A percentile compares a stretch with the other conserved stretches of the same genome.
phyloP scores from a whole-genome alignment of 352 stramenopile genomes.

The Halophytophthora polymorphica region DNA sequence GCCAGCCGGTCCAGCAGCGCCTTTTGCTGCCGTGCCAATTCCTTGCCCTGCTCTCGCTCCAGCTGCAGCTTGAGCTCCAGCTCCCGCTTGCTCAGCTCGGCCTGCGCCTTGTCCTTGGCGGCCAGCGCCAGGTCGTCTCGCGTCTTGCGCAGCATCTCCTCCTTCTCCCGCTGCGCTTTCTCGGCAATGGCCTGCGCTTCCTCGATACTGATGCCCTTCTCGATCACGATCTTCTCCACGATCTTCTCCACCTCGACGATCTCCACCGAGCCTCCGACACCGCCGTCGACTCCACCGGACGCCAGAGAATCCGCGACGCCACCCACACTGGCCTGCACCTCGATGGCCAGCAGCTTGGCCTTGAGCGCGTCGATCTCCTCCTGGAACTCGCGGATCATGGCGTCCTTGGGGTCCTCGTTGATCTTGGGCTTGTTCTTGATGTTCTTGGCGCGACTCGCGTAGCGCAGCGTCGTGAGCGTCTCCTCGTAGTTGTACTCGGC shows the following conservation, averaged over 20 bases:
- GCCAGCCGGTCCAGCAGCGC: constrained; percentile 85
- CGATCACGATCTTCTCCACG: constrained; percentile 79
- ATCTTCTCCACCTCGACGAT: constrained; percentile 84
- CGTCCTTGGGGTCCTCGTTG: constrained; percentile 98
- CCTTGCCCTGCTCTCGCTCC: constrained; percentile 74
- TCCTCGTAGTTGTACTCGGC: constrained; percentile 98
- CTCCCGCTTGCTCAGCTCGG: constrained; percentile 87
- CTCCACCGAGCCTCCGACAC: constrained; percentile 7
- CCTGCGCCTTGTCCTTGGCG: constrained; percentile 79
- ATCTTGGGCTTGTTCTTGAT: constrained; percentile 99
- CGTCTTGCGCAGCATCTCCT: constrained; percentile 66
- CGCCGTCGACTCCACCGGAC: constrained; percentile 2
- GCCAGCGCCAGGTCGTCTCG: constrained; percentile 65
- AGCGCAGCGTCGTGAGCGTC: constrained; percentile 92
- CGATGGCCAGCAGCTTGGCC: constrained; percentile 62
- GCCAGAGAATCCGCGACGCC: constrained; percentile 5
- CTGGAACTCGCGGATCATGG: constrained; percentile 97
- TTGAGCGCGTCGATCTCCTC: constrained; percentile 95
- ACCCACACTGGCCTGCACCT: constrained; percentile 36
- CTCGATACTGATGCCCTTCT: constrained; percentile 80
- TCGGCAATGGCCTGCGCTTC: constrained; percentile 69
- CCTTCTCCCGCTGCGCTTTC: constrained; percentile 72
- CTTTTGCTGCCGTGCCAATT: constrained; percentile 71
- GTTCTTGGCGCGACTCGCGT: constrained; percentile 98
- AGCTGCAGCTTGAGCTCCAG: constrained; percentile 82